Evolutionary conservation across 768 basidiomycete genomes (phyloP).

Genomic region (Suillus subaureus): DNA sequence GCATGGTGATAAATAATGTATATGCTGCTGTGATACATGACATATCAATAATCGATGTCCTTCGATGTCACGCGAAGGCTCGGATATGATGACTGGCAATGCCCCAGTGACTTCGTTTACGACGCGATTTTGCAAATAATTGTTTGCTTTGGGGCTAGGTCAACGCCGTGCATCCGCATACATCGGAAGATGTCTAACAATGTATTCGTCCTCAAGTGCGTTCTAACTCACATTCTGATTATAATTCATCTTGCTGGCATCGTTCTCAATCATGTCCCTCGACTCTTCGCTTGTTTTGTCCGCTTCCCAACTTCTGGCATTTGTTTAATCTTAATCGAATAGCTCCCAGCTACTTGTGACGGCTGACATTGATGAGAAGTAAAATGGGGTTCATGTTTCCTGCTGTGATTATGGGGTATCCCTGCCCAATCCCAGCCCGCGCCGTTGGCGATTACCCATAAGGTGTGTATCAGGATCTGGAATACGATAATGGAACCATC

Average conservation of each 20-base stretch:
- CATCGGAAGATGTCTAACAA: not conserved
- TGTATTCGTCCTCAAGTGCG: not conserved
- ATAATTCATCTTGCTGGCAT: not conserved
- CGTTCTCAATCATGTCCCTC: not conserved
- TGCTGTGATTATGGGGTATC: not conserved
- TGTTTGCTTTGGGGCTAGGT: not conserved
- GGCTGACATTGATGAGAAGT: not conserved
- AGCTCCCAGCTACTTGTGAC: not conserved
- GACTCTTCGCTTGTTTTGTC: not conserved
- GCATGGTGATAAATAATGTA: not conserved
- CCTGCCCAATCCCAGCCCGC: not conserved
- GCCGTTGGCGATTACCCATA: not conserved
- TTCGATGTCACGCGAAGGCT: not conserved
- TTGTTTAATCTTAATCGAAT: not conserved
- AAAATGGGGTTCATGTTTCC: not conserved
- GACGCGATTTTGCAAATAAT: not conserved
- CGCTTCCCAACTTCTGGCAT: not conserved
- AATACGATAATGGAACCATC: not conserved
- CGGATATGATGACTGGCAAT: not conserved
- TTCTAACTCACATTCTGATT: not conserved
- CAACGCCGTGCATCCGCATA: not conserved
- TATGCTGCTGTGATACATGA: not conserved
- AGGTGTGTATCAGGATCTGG: not conserved
- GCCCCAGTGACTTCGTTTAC: not conserved
- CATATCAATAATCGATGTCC: not conserved